These are phyloP conservation scores for Hirschfeldia incana DNA, from an alignment of 345 rosid species.

Conservation along the genomic window DNA sequence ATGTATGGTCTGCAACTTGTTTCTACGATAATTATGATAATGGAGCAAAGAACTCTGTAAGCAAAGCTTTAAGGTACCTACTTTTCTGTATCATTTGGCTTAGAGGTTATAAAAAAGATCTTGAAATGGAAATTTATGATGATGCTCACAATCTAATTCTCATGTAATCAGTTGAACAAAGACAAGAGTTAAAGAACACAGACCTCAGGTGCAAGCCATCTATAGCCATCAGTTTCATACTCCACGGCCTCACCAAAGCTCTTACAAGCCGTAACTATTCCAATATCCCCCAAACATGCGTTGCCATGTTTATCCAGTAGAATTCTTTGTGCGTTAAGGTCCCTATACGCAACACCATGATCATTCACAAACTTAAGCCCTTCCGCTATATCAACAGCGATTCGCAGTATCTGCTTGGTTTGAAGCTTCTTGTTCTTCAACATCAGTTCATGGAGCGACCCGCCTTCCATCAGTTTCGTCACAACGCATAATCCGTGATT, in stretches of 20 bases:
- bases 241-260: conserved; percentile 78
- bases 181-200: conserved; percentile 37
- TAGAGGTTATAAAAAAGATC: neutral
- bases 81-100: conserved; percentile 18
- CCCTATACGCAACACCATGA: conserved; percentile 76
- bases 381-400: conserved; percentile 77
- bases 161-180: conserved; percentile 13
- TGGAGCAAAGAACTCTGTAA: conserved; percentile 3
- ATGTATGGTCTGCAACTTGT: conserved; percentile 10
- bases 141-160: neutral
- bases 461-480: conserved; percentile 93
- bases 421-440: conserved; percentile 80
- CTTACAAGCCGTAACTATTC: conserved; percentile 86
- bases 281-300: conserved; percentile 90
- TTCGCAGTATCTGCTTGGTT: conserved; percentile 67
- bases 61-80: conserved; percentile 7
- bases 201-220: conserved; percentile 99
- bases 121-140: neutral
- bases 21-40: conserved; percentile 5
- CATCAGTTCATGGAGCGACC: conserved; percentile 75
- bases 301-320: conserved; percentile 77
- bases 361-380: conserved; percentile 86
- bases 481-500: conserved; percentile 86
- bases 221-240: conserved; percentile 96
- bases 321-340: conserved; percentile 79